phyloP scores from a whole-genome alignment of 371 early-diverging fungal genomes.

The Mortierella sp. region DNA sequence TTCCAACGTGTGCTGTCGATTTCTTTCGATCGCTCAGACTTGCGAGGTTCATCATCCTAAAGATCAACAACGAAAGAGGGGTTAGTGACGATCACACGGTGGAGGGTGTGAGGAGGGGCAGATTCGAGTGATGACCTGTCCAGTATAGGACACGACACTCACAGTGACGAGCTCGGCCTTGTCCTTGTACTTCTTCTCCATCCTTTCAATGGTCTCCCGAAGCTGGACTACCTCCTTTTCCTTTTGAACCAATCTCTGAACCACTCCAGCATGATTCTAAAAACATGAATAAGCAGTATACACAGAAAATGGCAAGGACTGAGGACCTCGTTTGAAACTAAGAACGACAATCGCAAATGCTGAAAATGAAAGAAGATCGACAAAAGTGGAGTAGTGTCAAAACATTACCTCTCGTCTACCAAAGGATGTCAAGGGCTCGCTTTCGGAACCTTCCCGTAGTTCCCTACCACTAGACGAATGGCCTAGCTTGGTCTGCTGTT shows the following conservation, averaged over 20 bases:
- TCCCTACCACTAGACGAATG: constrained; percentile 12
- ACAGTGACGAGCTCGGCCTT: constrained; percentile 52
- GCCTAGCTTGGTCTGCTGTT: constrained; percentile 8
- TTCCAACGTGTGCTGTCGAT: constrained; percentile 53
- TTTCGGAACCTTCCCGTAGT: constrained; percentile 24
- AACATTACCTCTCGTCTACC: constrained; percentile 45
- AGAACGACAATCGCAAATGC: background rate
- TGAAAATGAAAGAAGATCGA: background rate
- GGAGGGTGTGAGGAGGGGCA: background rate
- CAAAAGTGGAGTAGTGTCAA: background rate
- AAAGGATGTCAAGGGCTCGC: constrained; percentile 21
- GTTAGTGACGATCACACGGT: background rate
- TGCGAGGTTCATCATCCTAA: constrained; percentile 54
- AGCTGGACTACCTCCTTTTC: constrained; percentile 56
- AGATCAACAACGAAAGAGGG: background rate
- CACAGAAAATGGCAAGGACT: background rate
- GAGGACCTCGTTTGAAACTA: background rate
- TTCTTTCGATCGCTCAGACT: constrained; percentile 49
- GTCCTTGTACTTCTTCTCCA: constrained; percentile 55
- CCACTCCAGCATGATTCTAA: constrained; percentile 57
- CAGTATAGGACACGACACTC: constrained; percentile 32
- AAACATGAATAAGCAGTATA: background rate
- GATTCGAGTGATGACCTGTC: background rate
- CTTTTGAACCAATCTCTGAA: constrained; percentile 56
- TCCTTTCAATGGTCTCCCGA: constrained; percentile 52